Evolutionary conservation across 164 flowering plant genomes (phyloP).

Genomic region (Tetracentron sinense): DNA sequence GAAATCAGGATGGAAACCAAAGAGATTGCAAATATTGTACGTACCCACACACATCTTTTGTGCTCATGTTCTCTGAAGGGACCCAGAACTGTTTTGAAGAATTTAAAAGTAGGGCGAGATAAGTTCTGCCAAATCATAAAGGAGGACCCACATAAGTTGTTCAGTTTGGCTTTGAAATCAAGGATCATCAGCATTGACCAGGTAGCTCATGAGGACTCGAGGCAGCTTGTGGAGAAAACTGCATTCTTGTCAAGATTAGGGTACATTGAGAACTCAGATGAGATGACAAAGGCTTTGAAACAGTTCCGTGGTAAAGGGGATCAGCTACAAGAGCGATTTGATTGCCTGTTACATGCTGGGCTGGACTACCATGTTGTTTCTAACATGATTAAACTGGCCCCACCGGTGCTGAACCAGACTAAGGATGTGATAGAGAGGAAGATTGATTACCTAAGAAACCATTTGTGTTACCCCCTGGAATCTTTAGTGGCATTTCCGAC

Average conservation of each 20-base stretch:
- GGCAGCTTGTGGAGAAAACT: constrained; percentile 33
- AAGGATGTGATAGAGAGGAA: constrained; percentile 45
- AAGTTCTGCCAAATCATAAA: constrained; percentile 30
- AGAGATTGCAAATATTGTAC: constrained; percentile 33
- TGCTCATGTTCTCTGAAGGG: constrained; percentile 30
- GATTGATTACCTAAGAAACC: constrained; percentile 30
- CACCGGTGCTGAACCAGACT: constrained; percentile 44
- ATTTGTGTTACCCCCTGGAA: constrained; percentile 42
- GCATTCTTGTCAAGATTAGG: constrained; percentile 43
- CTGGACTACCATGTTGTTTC: constrained; percentile 39
- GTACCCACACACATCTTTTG: constrained; percentile 24
- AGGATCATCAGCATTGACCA: constrained; percentile 11
- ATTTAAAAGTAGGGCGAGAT: constrained; percentile 26
- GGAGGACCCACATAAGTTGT: constrained; percentile 33
- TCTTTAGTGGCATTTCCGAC: constrained; percentile 40
- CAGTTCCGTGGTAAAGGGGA: constrained; percentile 56
- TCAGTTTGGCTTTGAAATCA: constrained; percentile 33
- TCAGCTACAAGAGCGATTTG: constrained; percentile 55
- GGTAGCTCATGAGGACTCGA: constrained; percentile 16
- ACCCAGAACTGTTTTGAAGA: constrained; percentile 37
- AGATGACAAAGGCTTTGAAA: constrained; percentile 45
- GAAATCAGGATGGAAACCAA: constrained; percentile 37
- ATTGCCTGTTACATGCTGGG: constrained; percentile 52
- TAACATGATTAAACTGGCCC: constrained; percentile 36
- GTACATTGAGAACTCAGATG: constrained; percentile 42